Evolutionary conservation across 1,284 basidiomycete genomes (phyloP), one percentile per base, ranked within the genome.

Genomic region (Melampsora americana): DNA sequence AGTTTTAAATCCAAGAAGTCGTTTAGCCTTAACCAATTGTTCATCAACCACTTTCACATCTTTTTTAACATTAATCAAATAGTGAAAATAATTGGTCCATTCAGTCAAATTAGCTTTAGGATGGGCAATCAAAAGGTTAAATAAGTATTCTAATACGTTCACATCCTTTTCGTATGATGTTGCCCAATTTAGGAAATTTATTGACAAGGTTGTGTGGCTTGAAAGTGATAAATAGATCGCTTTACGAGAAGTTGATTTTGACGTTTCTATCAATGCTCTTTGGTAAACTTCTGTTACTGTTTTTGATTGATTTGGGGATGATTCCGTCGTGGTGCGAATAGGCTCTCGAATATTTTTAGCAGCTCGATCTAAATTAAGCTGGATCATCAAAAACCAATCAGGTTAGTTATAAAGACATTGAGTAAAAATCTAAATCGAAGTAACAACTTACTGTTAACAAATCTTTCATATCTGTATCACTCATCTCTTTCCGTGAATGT

Each of bases 241-340:
- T 53, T 53, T 53, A 53, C 14, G 50, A 5, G 50, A 48, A 20
- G 16, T 53, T 53, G 4, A 4, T 53, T 71, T 16, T 48, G 32
- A 26, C 5, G 35, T 62, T 46, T 71, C 30, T 5, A 60, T 44
- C 39, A 71, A 50, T 48, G 42, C 23, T 9, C 60, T 35, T 46
- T 71, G 69, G 20, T 71, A 71, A 0, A 64, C 61, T 62, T 71
- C 69, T 20, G 46, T 30, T 11, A 64, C 69, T 23, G 60, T 64
- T 30, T 20, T 14, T 3, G 69, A 44, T 44, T 56, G 60, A 50
- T 65, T 28, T 62, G n/a, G 44, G 26, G 32, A 35, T 28, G 42
- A 32, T 28, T 30, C 32, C 28, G 39, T 35, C 23, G 69, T 26
- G 16, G 42, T 1, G n/a, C 2, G 11, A 59, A 46, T 23, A 32